Percentiles rank a stretch among this genome's conserved stretches.
Evolutionary conservation across 2,329 filamentous ascomycete genomes (phyloP).

Genomic region (Fusarium buxicola): DNA sequence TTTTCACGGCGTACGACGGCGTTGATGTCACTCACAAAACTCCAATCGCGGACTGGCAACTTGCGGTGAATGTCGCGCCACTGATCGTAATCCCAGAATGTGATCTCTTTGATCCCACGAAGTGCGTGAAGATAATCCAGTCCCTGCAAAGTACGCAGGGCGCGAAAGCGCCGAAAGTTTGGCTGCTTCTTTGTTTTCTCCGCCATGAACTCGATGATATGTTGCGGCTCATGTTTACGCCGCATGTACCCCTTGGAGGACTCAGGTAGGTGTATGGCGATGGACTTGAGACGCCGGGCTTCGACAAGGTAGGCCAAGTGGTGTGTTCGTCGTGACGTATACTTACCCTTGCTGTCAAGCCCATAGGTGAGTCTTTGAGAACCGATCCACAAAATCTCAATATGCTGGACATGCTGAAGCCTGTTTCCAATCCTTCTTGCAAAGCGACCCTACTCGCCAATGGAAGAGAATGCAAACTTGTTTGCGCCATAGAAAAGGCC

Average conservation of each 20-base stretch:
- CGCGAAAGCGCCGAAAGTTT: constrained; percentile 52
- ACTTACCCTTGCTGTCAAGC: constrained; percentile 34
- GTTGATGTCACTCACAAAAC: constrained; percentile 47
- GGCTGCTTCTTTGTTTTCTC: constrained; percentile 53
- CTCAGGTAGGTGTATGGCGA: constrained; percentile 58
- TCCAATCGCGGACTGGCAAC: constrained; percentile 45
- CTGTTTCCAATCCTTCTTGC: constrained; percentile 56
- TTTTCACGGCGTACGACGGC: constrained; percentile 41
- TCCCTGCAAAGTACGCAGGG: constrained; percentile 57
- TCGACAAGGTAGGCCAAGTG: constrained; percentile 52
- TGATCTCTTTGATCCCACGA: constrained; percentile 56
- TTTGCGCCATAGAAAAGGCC: constrained; percentile 63
- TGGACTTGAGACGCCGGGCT: constrained; percentile 53
- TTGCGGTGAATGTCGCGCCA: constrained; percentile 22
- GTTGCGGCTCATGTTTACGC: constrained; percentile 51
- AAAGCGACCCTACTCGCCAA: constrained; percentile 64
- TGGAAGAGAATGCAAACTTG: constrained; percentile 63
- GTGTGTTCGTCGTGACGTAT: constrained; percentile 54
- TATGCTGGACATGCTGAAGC: constrained; percentile 56
- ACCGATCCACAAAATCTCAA: constrained; percentile 59
- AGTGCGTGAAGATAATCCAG: constrained; percentile 58
- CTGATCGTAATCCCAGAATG: constrained; percentile 55
- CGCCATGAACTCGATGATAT: constrained; percentile 41
- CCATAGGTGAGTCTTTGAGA: constrained; percentile 48
- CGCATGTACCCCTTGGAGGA: constrained; percentile 46